Evolutionary conservation across 2,329 filamentous ascomycete species (phyloP).

Genomic region (Phoma sp.): DNA sequence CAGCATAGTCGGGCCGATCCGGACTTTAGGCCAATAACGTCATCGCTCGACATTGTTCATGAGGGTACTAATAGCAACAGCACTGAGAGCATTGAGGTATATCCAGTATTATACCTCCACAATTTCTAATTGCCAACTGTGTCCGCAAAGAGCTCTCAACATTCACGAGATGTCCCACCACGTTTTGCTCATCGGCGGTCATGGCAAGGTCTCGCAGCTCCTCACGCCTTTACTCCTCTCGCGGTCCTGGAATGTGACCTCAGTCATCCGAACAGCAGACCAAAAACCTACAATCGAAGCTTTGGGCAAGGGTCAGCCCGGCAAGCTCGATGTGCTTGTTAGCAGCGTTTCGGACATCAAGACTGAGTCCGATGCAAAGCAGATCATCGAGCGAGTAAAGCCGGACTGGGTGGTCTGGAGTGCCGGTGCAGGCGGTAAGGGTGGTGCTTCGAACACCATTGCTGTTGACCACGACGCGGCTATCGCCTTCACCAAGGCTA

Average conservation of each 20-base stretch:
- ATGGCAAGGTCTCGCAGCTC: slow-evolving; percentile 77
- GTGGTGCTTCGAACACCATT: slow-evolving; percentile 57
- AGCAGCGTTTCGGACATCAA: slow-evolving; percentile 75
- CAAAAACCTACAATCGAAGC: slow-evolving; percentile 70
- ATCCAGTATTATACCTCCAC: not conserved
- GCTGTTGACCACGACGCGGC: slow-evolving; percentile 63
- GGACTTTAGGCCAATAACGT: slow-evolving; percentile 4
- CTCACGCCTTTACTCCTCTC: slow-evolving; percentile 78
- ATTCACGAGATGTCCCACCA: slow-evolving; percentile 37
- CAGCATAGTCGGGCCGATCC: slow-evolving; percentile 10
- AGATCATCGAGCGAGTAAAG: slow-evolving; percentile 66
- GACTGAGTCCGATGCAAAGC: slow-evolving; percentile 65
- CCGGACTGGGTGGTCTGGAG: slow-evolving; percentile 73
- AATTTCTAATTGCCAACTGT: not conserved
- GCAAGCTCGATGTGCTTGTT: slow-evolving; percentile 72
- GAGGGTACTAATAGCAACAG: slow-evolving; percentile 11
- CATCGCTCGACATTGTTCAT: slow-evolving; percentile 11
- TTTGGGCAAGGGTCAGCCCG: slow-evolving; percentile 64
- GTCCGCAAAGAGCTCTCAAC: not conserved
- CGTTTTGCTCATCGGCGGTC: slow-evolving; percentile 77
- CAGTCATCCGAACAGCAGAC: slow-evolving; percentile 74
- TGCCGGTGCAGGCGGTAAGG: slow-evolving; percentile 67
- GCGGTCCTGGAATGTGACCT: slow-evolving; percentile 78
- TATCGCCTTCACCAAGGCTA: slow-evolving; percentile 60
- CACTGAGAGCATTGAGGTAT: not conserved